A percentile compares a stretch with the other conserved stretches of the same genome.
Conservation (phyloP, 139 green algal genomes). For the Choricystis sp. region DNA sequence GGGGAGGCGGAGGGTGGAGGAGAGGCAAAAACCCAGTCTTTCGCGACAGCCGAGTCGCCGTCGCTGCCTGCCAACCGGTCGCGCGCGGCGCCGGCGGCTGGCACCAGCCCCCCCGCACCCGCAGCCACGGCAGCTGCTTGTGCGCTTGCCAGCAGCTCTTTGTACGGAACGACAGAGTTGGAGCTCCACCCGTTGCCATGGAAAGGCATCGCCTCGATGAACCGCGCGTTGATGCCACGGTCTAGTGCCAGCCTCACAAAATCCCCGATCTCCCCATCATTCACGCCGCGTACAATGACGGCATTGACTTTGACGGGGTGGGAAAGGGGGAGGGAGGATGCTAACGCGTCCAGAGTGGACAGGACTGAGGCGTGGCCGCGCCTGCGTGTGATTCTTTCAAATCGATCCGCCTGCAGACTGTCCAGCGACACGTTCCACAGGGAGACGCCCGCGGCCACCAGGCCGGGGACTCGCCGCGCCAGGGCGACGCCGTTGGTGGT, state of each 20-base stretch:
- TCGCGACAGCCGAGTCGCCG: too few relatives aligned
- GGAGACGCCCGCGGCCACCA: conserved; percentile 48
- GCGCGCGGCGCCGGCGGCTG: conserved; percentile 34
- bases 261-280: conserved; percentile 90
- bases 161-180: conserved; percentile 76
- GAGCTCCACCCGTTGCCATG: conserved; percentile 89
- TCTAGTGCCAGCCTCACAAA: conserved; percentile 83
- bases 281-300: conserved; percentile 91
- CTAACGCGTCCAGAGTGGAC: conserved; percentile 34
- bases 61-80: too few relatives aligned
- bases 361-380: conserved; percentile 64
- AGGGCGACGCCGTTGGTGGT: conserved; percentile 92
- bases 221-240: conserved; percentile 84
- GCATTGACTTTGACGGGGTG: conserved; percentile 73
- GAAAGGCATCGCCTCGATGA: conserved; percentile 99
- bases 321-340: not conserved
- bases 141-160: conserved; percentile 37
- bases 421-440: conserved; percentile 91
- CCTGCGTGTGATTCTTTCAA: conserved; percentile 74
- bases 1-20: conserved; percentile 42
- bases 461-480: conserved; percentile 32
- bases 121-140: conserved; percentile 2
- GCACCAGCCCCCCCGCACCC: conserved; percentile 14
- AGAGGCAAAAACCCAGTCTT: conserved; percentile 91
- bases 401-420: conserved; percentile 70